Evolutionary conservation across 2,329 filamentous ascomycete species (phyloP).

Genomic region (Neofusicoccum ribis): DNA sequence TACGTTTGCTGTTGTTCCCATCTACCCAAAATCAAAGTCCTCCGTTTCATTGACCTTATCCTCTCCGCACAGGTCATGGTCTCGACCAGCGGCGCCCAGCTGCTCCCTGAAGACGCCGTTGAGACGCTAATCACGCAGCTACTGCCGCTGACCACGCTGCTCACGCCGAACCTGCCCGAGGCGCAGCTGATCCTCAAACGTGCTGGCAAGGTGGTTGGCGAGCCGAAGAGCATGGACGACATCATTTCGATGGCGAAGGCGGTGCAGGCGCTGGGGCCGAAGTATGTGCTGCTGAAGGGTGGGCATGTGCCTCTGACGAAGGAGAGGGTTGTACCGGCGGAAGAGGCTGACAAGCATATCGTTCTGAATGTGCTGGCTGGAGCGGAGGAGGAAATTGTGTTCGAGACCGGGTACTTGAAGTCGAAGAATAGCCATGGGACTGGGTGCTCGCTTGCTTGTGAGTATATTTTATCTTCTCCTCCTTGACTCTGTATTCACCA

Average conservation of each 20-base stretch:
- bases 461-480: constrained; percentile 22
- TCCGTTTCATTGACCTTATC: not conserved
- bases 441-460: constrained; percentile 82
- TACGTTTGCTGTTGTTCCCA: constrained; percentile 42
- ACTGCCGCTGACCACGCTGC: constrained; percentile 65
- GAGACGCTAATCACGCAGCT: constrained; percentile 59
- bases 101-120: constrained; percentile 68
- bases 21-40: not conserved
- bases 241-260: constrained; percentile 67
- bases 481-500: not conserved
- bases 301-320: constrained; percentile 79
- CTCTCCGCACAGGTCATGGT: constrained; percentile 74
- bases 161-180: constrained; percentile 79
- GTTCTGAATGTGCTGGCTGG: constrained; percentile 80
- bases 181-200: constrained; percentile 64
- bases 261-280: constrained; percentile 69
- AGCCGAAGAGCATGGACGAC: constrained; percentile 62
- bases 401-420: constrained; percentile 70
- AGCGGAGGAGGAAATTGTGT: constrained; percentile 55
- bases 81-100: constrained; percentile 71
- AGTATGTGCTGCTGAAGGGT: constrained; percentile 84
- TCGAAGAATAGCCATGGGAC: constrained; percentile 90
- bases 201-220: constrained; percentile 45
- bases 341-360: constrained; percentile 60
- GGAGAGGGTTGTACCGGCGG: constrained; percentile 60